phyloP scores from a whole-genome alignment of 2,329 filamentous ascomycete species.

The Chaetomiaceae sp. region DNA sequence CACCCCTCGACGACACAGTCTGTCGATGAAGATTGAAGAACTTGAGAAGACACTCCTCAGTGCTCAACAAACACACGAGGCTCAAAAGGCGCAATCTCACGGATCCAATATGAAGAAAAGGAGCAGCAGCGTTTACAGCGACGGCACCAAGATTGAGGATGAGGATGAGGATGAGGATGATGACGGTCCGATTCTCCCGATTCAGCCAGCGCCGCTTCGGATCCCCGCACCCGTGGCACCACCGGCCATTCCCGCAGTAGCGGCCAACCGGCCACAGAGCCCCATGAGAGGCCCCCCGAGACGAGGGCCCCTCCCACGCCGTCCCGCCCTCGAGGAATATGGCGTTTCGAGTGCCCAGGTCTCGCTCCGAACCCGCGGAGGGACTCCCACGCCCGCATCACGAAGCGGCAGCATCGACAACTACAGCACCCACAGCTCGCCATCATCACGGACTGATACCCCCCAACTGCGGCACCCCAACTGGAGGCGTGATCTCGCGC shows the following conservation, averaged over 20 bases:
- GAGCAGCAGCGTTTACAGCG: slow-evolving; percentile 25
- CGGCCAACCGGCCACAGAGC: slow-evolving; percentile 13
- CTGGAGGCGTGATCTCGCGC: slow-evolving; percentile 11
- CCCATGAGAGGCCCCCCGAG: slow-evolving; percentile 14
- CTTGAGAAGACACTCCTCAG: slow-evolving; percentile 32
- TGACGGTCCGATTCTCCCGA: slow-evolving; percentile 20
- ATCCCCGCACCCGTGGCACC: slow-evolving; percentile 6
- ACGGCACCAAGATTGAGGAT: neutral
- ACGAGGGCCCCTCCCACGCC: slow-evolving; percentile 17
- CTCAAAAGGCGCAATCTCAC: neutral
- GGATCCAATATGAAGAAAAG: slow-evolving; percentile 16
- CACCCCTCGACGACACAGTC: slow-evolving; percentile 42
- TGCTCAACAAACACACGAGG: slow-evolving; percentile 24
- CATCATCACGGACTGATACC: slow-evolving; percentile 18
- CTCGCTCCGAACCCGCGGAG: slow-evolving; percentile 4
- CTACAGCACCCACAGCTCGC: slow-evolving; percentile 16
- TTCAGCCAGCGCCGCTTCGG: slow-evolving; percentile 23
- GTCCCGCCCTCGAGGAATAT: slow-evolving; percentile 25
- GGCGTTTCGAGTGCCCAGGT: slow-evolving; percentile 16
- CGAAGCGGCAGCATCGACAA: slow-evolving; percentile 14
- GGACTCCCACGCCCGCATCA: slow-evolving; percentile 9
- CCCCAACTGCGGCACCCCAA: slow-evolving; percentile 19
- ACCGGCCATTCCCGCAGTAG: neutral
- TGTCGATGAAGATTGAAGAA: slow-evolving; percentile 45
- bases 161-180: slow-evolving; percentile 18